These are phyloP conservation scores for Pseudodiploospora longispora DNA, from an alignment of 2,329 filamentous ascomycete genomes.

Conservation along the genomic window DNA sequence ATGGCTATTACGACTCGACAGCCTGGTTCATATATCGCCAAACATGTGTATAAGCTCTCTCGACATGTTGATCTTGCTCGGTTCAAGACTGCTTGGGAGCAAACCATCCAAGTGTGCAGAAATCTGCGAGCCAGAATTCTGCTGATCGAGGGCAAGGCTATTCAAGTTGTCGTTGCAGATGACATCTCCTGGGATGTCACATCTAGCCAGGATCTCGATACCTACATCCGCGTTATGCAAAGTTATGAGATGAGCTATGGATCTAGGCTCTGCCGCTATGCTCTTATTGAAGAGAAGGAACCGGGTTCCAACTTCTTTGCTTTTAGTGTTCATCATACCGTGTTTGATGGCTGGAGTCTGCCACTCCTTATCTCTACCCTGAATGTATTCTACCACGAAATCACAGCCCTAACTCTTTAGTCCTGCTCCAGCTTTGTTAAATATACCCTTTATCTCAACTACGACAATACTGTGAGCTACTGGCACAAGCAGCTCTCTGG, in stretches of 20 bases:
- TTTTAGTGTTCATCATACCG: conserved; percentile 6
- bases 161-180: conserved; percentile 9
- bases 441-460: conserved; percentile 6
- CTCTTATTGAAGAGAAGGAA: neutral
- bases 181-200: conserved; percentile 2
- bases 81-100: conserved; percentile 3
- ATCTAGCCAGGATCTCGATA: neutral
- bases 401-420: conserved; percentile 10
- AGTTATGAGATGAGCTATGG: conserved; percentile 4
- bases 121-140: conserved; percentile 6
- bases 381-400: neutral
- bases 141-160: conserved; percentile 1
- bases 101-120: conserved; percentile 3
- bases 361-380: conserved; percentile 2
- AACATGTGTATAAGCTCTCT: conserved; percentile 4
- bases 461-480: conserved; percentile 1
- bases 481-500: conserved; percentile 6
- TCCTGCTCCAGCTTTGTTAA: conserved; percentile 7
- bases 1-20: conserved; percentile 4
- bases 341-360: conserved; percentile 8
- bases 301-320: neutral
- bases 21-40: conserved; percentile 6
- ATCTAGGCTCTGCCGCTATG: conserved; percentile 1
- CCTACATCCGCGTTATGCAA: neutral
- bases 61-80: conserved; percentile 1